Percentiles rank a stretch among this genome's conserved stretches.
Conservation (phyloP, 169 alveolate genomes). For the Plasmodium malariae region DNA sequence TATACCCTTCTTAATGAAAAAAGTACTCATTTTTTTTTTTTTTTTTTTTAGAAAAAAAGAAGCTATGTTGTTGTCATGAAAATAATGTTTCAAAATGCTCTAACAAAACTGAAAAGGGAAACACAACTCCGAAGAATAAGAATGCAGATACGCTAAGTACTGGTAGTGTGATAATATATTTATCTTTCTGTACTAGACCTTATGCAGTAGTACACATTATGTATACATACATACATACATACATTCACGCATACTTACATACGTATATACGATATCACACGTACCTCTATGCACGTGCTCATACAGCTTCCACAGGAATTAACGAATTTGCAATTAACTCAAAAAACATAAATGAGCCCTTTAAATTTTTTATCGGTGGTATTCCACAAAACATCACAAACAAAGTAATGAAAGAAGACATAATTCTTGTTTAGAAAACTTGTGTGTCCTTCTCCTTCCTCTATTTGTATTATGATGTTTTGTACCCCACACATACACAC, state of each 20-base stretch:
- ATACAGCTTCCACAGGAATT: constrained; percentile 69
- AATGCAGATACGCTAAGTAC: constrained; percentile 53
- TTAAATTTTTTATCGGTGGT: constrained; percentile 71
- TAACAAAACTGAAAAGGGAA: constrained; percentile 27
- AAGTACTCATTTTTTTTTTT: too few species aligned
- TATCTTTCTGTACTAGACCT: not conserved
- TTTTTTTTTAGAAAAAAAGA: constrained; percentile 39
- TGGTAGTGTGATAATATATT: constrained; percentile 3
- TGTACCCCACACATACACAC: too few species aligned
- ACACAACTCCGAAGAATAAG: constrained; percentile 18
- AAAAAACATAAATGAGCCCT: constrained; percentile 45
- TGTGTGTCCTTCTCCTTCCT: too few species aligned
- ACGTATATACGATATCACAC: not conserved
- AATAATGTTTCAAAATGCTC: constrained; percentile 35
- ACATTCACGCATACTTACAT: not conserved
- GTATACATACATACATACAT: not conserved
- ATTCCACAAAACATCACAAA: constrained; percentile 70
- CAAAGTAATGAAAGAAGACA: constrained; percentile 15
- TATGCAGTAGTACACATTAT: not conserved
- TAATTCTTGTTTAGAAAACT: not conserved
- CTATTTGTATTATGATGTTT: too few species aligned
- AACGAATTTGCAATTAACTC: constrained; percentile 42
- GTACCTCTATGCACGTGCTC: not conserved
- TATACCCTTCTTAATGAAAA: too few species aligned
- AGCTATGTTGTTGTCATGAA: constrained; percentile 44